Base-by-base conservation (phyloP, 2,329 filamentous ascomycete genomes). In the Myriosclerotinia scirpicola region DNA sequence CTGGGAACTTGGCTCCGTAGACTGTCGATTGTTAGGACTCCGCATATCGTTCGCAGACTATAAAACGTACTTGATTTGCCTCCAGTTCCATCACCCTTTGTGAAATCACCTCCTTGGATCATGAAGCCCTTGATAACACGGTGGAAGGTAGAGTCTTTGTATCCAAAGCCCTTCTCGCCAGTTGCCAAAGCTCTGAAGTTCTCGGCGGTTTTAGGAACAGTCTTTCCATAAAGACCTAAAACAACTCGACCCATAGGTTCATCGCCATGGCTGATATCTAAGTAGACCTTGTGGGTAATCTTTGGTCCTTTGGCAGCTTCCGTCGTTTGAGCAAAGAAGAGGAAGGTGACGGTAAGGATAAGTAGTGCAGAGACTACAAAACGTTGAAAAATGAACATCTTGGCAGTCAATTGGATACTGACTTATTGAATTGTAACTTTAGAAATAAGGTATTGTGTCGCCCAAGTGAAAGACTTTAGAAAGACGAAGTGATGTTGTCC, bases 201-300 rank as follows among this genome's bases (percentile, higher is more conserved):
- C 81, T 88, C 85, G 50, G 80, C 77, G 22, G 87, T 90, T 85
- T 92, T 88, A 75, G 92, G 92, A 40, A 92, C 89, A 53, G 91
- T 94, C 84, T 92, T 92, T 80, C 91, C 92, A 77, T 95, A 96
- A 61, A 96, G 87, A 73, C 92, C 92, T 46, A 95, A 86, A 72
- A 92, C 88, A 73, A 96, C 84, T 69, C 90, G 87, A 69, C 92
- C 92, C 53, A 94, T 77, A 58, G 84, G 78, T 80, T 92, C 83
- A 71, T 91, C 91, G 75, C 89, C 92, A 76, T 92, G 88, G 75
- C 84, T 81, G 72, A 96, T 88, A 79, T 95, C 91, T 79, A 96
- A 94, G 84, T 87, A 95, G 80, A 95, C 92, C 87, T 96, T 97
- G 84, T 91, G 84, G 75, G 93, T 97, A 83, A 97, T 94, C 87